These are phyloP conservation scores for Brassica balearica DNA, from an alignment of 441 rosid genomes.

Conservation along the genomic window DNA sequence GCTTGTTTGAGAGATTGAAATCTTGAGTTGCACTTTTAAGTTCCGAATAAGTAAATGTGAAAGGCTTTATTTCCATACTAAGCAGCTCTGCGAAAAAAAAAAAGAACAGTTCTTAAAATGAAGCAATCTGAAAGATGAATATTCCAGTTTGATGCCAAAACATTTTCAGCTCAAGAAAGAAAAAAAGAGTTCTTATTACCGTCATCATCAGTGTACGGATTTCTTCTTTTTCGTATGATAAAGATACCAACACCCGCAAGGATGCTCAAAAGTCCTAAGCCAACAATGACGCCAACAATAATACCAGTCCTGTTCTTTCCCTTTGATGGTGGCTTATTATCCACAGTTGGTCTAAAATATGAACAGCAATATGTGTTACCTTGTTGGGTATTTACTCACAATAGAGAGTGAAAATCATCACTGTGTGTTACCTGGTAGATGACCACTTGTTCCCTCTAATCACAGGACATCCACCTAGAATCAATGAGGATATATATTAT, in stretches of 20 bases:
- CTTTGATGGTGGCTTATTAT: slow-evolving; percentile 42
- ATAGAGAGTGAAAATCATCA: neutral
- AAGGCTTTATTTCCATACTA: slow-evolving; percentile 37
- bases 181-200: slow-evolving; percentile 19
- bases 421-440: slow-evolving; percentile 56
- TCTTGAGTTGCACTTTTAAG: slow-evolving; percentile 56
- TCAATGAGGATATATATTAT: slow-evolving; percentile 12
- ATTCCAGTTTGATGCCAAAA: too few relatives aligned
- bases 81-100: slow-evolving; percentile 29
- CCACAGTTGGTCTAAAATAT: slow-evolving; percentile 67
- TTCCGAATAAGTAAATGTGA: slow-evolving; percentile 54
- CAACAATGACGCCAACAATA: slow-evolving; percentile 59
- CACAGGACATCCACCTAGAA: slow-evolving; percentile 68
- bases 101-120: neutral
- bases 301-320: slow-evolving; percentile 40
- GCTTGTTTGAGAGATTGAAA: slow-evolving; percentile 55
- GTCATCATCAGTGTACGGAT: slow-evolving; percentile 53
- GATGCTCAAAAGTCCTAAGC: slow-evolving; percentile 51
- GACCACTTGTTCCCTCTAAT: slow-evolving; percentile 74
- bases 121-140: slow-evolving; percentile 11
- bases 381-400: neutral
- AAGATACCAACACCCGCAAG: slow-evolving; percentile 38
- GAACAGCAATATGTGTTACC: slow-evolving; percentile 14
- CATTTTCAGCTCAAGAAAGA: too few relatives aligned
- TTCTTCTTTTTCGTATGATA: slow-evolving; percentile 47